Percentiles rank a stretch among this genome's conserved stretches.
These are phyloP conservation scores for Athelia sp. DNA, from an alignment of 1,284 basidiomycete genomes.

Conservation along the genomic window DNA sequence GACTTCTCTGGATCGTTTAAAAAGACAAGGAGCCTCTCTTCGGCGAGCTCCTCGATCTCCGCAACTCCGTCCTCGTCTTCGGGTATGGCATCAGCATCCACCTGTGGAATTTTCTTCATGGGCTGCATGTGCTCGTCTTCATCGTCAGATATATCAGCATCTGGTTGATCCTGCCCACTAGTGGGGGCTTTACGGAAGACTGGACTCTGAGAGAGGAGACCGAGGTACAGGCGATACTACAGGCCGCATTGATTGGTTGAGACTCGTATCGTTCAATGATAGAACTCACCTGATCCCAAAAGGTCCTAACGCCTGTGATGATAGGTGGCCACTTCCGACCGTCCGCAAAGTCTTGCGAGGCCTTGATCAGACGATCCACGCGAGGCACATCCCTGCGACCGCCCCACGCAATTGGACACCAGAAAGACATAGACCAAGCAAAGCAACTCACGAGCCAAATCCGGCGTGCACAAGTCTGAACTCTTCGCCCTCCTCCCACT, in stretches of 20 bases:
- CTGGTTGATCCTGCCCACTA: slow-evolving; percentile 14
- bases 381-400: slow-evolving; percentile 31
- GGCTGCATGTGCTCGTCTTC: not conserved
- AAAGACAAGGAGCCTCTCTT: slow-evolving; percentile 46
- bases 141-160: slow-evolving; percentile 18
- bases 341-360: slow-evolving; percentile 50
- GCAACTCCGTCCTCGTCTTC: slow-evolving; percentile 29
- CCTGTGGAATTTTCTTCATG: not conserved
- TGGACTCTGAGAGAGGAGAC: slow-evolving; percentile 41
- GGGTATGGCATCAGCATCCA: slow-evolving; percentile 17
- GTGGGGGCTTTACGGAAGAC: slow-evolving; percentile 26
- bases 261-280: not conserved
- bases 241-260: slow-evolving; percentile 5
- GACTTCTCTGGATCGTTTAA: slow-evolving; percentile 49
- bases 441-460: slow-evolving; percentile 5
- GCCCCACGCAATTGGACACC: not conserved
- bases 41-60: slow-evolving; percentile 21
- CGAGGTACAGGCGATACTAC: slow-evolving; percentile 54
- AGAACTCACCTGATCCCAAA: slow-evolving; percentile 58
- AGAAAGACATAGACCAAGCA: slow-evolving; percentile 1
- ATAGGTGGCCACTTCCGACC: slow-evolving; percentile 47
- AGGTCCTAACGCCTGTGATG: slow-evolving; percentile 33
- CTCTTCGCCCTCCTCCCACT: slow-evolving; percentile 56
- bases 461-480: slow-evolving; percentile 23
- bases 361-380: slow-evolving; percentile 51